Evolutionary conservation across 1,284 basidiomycete species (phyloP), one percentile per base, ranked within the genome.

Genomic region (Trametes hirsuta): DNA sequence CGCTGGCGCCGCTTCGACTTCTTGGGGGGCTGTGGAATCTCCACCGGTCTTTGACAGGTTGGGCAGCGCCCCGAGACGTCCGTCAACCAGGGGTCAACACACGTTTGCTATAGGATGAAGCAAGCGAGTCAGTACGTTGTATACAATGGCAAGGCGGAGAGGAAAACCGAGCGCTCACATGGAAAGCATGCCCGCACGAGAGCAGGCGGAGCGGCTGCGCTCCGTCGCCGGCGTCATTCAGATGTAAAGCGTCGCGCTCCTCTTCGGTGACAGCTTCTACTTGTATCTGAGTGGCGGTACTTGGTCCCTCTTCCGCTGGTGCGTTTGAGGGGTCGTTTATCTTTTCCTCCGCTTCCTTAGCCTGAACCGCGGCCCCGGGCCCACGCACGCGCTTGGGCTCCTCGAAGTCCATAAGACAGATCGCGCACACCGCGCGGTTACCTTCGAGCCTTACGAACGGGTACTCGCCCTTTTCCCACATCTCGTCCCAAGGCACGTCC

Each of bases 381-480:
- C 76, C 64, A 18, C 70, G 71, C 25, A 73, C 67, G 55, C 77
- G 76, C 69, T 77, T 86, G 12, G 91, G 91, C 71, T 88, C 87
- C 66, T 89, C 88, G 63, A 92, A 93, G 71, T 93, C 91, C 81
- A 88, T 81, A 66, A 93, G 74, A 72, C 91, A 93, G 58, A 93
- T 90, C 34, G 90, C 88, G 72, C 91, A 93, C 12, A 86, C 84
- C 6, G 91, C 91, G 47, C 91, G 85, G 68, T 93, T 91, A 18
- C 84, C 87, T 66, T 90, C 88, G 35, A 93, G 79, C 44, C 87
- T 77, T 40, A 93, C 84, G 71, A 85, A 85, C n/a, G 84, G 84
- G 65, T 81, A 82, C 50, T 81, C 79, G 44, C 77, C 74, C 50
- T 76, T 73, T 63, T 84, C 84, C 82, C 83, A 85, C 45, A 75